A percentile compares a stretch with the other conserved stretches of the same genome.
These are phyloP conservation scores for Daedaleopsis nitida DNA, from an alignment of 768 basidiomycete genomes.

Conservation along the genomic window DNA sequence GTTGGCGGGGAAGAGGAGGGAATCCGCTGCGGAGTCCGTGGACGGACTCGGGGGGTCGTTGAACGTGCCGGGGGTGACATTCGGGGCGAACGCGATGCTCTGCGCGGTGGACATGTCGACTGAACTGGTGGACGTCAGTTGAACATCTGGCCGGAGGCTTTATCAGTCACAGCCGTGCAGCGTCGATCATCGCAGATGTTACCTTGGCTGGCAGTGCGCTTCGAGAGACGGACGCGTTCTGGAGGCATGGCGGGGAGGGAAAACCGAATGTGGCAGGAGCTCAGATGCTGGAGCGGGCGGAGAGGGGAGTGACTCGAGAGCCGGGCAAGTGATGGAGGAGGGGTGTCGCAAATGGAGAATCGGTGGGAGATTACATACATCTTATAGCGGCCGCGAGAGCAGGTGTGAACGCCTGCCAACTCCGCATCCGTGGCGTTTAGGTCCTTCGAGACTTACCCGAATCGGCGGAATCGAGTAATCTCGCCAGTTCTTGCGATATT, in stretches of 20 bases:
- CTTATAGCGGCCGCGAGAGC: slow-evolving; percentile 23
- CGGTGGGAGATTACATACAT: slow-evolving; percentile 28
- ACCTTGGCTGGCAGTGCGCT: slow-evolving; percentile 22
- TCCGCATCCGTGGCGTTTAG: slow-evolving; percentile 24
- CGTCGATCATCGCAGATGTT: slow-evolving; percentile 1
- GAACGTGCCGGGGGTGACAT: slow-evolving; percentile 59
- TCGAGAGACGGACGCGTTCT: slow-evolving; percentile 21
- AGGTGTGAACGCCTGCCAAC: slow-evolving; percentile 22
- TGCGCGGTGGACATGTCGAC: slow-evolving; percentile 26
- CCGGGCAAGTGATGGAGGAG: slow-evolving; percentile 24
- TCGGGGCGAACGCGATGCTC: slow-evolving; percentile 58
- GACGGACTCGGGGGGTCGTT: slow-evolving; percentile 46
- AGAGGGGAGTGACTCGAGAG: slow-evolving; percentile 25
- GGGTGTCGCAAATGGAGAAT: slow-evolving; percentile 28
- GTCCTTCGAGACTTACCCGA: slow-evolving; percentile 15
- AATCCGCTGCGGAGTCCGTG: slow-evolving; percentile 38
- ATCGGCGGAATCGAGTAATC: slow-evolving; percentile 13
- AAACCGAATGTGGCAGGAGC: slow-evolving; percentile 18
- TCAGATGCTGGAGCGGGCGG: slow-evolving; percentile 16
- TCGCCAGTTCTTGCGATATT: slow-evolving; percentile 9
- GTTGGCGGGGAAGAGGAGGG: slow-evolving; percentile 59
- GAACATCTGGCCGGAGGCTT: slow-evolving; percentile 8
- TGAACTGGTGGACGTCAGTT: slow-evolving; percentile 9
- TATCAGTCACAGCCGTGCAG: slow-evolving; percentile 13
- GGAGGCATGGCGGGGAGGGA: slow-evolving; percentile 21